Evolutionary conservation across 2,329 filamentous ascomycete genomes (phyloP).

Genomic region (Pseudogymnoascus sp.): DNA sequence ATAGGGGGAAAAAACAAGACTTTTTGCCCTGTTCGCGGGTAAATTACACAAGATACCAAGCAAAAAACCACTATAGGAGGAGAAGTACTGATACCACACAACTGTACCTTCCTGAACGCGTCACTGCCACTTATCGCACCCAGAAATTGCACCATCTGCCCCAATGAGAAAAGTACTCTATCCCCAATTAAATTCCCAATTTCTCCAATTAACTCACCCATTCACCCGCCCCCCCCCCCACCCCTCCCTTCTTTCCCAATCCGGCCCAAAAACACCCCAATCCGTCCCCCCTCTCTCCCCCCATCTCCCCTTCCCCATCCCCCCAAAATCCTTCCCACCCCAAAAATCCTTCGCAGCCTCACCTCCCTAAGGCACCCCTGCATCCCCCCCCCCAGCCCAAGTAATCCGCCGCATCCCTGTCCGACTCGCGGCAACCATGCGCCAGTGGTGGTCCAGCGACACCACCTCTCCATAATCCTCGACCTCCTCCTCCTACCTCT

Average conservation of each 20-base stretch:
- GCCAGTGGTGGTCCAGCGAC: neutral
- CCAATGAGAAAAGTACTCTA: neutral
- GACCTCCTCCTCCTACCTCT: neutral
- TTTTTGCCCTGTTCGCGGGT: neutral
- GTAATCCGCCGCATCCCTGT: neutral
- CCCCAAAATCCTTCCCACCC: neutral
- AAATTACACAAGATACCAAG: too few relatives aligned
- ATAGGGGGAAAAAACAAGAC: neutral
- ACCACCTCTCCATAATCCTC: neutral
- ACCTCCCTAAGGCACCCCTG: neutral
- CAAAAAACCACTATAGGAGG: neutral
- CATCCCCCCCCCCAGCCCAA: neutral
- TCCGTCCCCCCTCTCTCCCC: neutral
- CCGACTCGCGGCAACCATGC: neutral
- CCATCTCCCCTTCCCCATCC: neutral
- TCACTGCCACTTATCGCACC: neutral
- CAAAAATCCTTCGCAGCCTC: neutral
- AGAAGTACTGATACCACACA: too few relatives aligned
- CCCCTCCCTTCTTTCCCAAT: neutral
- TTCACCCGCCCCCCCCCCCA: neutral
- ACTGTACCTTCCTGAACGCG: neutral
- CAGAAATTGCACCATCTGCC: neutral
- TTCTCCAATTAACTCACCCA: neutral
- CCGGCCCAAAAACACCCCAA: neutral
- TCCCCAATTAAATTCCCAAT: neutral